Base-by-base conservation (phyloP, 1,284 basidiomycete species). In the Cutaneotrichosporon mucoides region DNA sequence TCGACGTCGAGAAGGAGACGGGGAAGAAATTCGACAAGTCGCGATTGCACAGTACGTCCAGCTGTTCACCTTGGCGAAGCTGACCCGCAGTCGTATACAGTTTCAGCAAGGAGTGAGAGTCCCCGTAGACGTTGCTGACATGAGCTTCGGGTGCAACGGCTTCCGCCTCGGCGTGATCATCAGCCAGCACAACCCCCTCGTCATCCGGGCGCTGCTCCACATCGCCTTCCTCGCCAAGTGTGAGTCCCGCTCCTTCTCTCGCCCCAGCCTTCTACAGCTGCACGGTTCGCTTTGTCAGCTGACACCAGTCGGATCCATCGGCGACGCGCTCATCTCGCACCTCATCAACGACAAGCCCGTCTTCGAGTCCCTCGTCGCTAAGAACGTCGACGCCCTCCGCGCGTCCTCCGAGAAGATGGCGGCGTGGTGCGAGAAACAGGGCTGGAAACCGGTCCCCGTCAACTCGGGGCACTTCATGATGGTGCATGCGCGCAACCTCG, bases 71-170 rank as follows among this genome's bases (percentile, higher is more conserved):
- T 40, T 2, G 8, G 38, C 5, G 7, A 6, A 40, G 54, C 53
- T 60, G 45, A 59, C 60, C 33, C 12, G 2, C 47, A 74, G 73
- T 75, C 16, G 70, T 76, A 2, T 69, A 74, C 59, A 73, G 76
- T 9, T 76, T 79, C 64, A 72, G 69, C 62, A 80, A 80, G 61
- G 79, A 81, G 72, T 72, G 50, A 59, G 69, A 33, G 34, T 6
- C 10, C 24, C 12, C 13, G 44, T 1, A 12, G n/a, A 8, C 13
- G 11, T 13, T n/a, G 33, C 60, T 62, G 53, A 60, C 57, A 9
- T 4, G 53, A 74, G 72, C 64, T 81, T 80, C 60, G 79, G 79
- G 56, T 67, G 74, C 38, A 81, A 80, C 64, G 80, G 80, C 3
- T 68, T 78, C 46, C 71, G 78, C 5, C 60, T 79, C 41, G 80